Evolutionary conservation across 345 rosid genomes (phyloP), one percentile per base, ranked within the genome.

Genomic region (Zanthoxylum bungeanum): DNA sequence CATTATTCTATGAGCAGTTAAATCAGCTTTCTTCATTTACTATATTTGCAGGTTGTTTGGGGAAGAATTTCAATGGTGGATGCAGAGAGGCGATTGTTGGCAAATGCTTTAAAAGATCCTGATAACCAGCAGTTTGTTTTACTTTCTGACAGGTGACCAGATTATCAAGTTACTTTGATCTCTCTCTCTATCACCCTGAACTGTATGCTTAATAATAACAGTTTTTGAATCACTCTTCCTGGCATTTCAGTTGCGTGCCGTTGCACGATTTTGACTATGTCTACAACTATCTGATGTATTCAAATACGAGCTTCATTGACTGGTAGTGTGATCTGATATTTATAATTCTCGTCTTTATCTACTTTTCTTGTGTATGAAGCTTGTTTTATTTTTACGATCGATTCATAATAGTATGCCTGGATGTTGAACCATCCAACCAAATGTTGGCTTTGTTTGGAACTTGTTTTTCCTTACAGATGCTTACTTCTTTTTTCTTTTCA

Each of bases 41-140:
- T 71, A 61, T 30, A 7, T 34, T 60, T 75, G 56, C 71, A 96
- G 97, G 98, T 96, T 60, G 84, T 89, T 6, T 96, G 99, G 99
- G 99, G 99, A 64, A 91, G 87, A 76, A 91, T 96, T 34, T 89
- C 99, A 19, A 96, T 96, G 99, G 82, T 96, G 81, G 97, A 93
- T 83, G 99, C 99, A 2, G 99, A 96, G 88, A 89, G 82, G 75
- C 83, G 99, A 61, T 86, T 96, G 64, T 68, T 96, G 73, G 99
- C 95, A 5, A 84, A 77, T 55, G 99, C 99, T 79, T 90, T 96
- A 44, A 73, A 82, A 75, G 97, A 96, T 86, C 90, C 88, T 70
- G 93, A 93, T 39, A 96, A 96, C 76, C 97, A 88, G 75, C 99
- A 91, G 78, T 96, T 96, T 85, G 93, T 96, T 71, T 85, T 96